Evolutionary conservation across 352 stramenopile species (phyloP).

Genomic region (Lagenidium giganteum): DNA sequence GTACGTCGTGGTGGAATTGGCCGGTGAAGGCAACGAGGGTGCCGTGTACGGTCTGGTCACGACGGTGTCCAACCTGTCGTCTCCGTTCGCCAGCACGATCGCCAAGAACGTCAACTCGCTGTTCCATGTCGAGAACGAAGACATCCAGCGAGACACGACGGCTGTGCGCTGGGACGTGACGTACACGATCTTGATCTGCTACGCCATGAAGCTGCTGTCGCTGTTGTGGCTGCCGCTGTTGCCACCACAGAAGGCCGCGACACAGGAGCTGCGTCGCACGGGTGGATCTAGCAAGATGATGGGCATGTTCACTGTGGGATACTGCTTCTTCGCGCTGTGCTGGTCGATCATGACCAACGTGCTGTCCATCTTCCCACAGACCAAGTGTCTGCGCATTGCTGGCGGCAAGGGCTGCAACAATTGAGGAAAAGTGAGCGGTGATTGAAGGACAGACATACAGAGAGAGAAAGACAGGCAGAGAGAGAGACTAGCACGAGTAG

Average conservation of each 20-base stretch:
- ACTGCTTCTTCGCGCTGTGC: conserved; percentile 9
- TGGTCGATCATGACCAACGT: conserved; percentile 23
- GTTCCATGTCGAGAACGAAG: conserved; percentile 9
- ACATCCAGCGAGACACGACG: conserved; percentile 12
- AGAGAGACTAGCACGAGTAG: no score
- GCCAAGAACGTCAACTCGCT: conserved; percentile 10
- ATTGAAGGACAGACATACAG: conserved; percentile 21
- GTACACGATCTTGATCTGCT: conserved; percentile 11
- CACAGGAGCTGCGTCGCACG: conserved; percentile 4
- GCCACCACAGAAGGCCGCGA: conserved; percentile 15
- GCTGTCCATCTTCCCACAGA: conserved; percentile 21
- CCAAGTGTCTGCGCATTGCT: conserved; percentile 18
- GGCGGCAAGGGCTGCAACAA: neutral
- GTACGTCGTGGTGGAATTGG: conserved; percentile 17
- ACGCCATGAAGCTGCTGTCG: conserved; percentile 6
- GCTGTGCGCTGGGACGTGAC: conserved; percentile 9
- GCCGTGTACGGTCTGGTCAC: conserved; percentile 12
- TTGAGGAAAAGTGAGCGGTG: conserved; percentile 11
- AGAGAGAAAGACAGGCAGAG: no score
- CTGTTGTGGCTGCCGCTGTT: conserved; percentile 11
- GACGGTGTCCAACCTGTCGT: conserved; percentile 13
- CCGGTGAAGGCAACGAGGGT: conserved; percentile 18
- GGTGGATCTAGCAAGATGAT: conserved; percentile 4
- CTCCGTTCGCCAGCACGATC: conserved; percentile 9
- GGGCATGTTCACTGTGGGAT: conserved; percentile 1